Evolutionary conservation across 2,329 filamentous ascomycete species (phyloP).

Genomic region (Claviceps africana): DNA sequence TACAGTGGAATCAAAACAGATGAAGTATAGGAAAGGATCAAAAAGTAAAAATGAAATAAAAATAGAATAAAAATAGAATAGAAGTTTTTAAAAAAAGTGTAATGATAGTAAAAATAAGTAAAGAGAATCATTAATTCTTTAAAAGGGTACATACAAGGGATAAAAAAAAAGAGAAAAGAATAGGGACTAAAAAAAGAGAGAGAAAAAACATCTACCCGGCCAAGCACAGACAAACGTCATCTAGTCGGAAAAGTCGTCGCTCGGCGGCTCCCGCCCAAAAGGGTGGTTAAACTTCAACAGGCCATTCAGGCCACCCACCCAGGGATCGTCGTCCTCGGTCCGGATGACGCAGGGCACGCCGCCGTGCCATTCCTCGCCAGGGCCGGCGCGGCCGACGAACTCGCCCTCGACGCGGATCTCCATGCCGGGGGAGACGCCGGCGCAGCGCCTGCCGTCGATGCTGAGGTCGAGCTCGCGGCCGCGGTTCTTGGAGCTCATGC

Average conservation of each 20-base stretch:
- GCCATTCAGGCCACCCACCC: slow-evolving; percentile 90
- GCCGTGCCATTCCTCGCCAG: slow-evolving; percentile 45
- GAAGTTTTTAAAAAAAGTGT: too few relatives aligned
- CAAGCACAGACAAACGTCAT: too few relatives aligned
- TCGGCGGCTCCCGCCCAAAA: slow-evolving; percentile 47
- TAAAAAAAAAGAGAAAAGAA: too few relatives aligned
- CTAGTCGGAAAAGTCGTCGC: slow-evolving; percentile 17
- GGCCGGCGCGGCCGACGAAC: slow-evolving; percentile 41
- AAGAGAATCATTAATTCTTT: too few relatives aligned
- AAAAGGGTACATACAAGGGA: too few relatives aligned
- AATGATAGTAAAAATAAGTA: too few relatives aligned
- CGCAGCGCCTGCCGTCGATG: slow-evolving; percentile 59
- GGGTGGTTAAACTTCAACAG: slow-evolving; percentile 95
- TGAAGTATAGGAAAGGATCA: too few relatives aligned
- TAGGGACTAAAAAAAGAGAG: too few relatives aligned
- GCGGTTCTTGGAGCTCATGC: slow-evolving; percentile 67
- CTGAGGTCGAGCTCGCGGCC: slow-evolving; percentile 65
- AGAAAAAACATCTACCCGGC: neutral
- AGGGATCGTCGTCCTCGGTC: slow-evolving; percentile 67
- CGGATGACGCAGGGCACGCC: slow-evolving; percentile 88
- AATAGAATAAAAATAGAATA: too few relatives aligned
- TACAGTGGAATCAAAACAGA: too few relatives aligned
- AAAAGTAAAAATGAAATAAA: too few relatives aligned
- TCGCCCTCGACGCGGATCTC: slow-evolving; percentile 86
- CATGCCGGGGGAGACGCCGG: slow-evolving; percentile 57